Base-by-base conservation (phyloP, 1,139 yeast genomes). In the Taphrina betulina region DNA sequence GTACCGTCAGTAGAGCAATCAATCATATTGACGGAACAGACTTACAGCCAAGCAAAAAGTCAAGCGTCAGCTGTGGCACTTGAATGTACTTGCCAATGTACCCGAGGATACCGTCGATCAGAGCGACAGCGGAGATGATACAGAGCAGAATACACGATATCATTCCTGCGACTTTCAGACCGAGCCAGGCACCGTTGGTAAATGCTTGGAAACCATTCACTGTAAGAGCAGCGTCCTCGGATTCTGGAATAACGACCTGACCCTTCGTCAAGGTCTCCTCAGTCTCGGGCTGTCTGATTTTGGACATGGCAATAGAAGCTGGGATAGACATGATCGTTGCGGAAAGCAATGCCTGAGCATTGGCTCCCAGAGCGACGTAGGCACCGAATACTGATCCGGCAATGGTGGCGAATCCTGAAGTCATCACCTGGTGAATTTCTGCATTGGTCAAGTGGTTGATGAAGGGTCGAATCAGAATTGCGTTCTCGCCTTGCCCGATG, bases 251-350 rank as follows among this genome's bases (percentile, higher is more conserved):
- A 20, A 75, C 73, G 35, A 77, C 74, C 56, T 70, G 71, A 46
- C 83, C 82, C 57, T 74, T 68, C 22, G 85, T 76, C 40, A 80
- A 64, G 1, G 85, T 75, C 59, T 72, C 75, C 63, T 81, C 85
- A 17, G 79, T 75, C 66, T 81, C 86, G 14, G 86, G 86, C 63
- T 71, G 73, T 67, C 85, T 75, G 62, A 81, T 72, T 66, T 81
- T 81, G 16, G 85, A 79, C 23, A 80, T 78, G 7, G 85, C 83
- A 60, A 81, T 71, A 7, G 84, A 78, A 28, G 83, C 83, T 4
- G 86, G 86, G 66, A 81, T 81, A 1, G 85, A 80, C 86, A 81
- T 81, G 60, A 81, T 83, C 74, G 85, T 81, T 24, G 84, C 78
- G 19, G 83, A 78, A 23, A 81, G 80, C 64, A 81, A 72, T 5